Evolutionary conservation across 352 stramenopile genomes (phyloP).

Genomic region (Globisporangium parvum): DNA sequence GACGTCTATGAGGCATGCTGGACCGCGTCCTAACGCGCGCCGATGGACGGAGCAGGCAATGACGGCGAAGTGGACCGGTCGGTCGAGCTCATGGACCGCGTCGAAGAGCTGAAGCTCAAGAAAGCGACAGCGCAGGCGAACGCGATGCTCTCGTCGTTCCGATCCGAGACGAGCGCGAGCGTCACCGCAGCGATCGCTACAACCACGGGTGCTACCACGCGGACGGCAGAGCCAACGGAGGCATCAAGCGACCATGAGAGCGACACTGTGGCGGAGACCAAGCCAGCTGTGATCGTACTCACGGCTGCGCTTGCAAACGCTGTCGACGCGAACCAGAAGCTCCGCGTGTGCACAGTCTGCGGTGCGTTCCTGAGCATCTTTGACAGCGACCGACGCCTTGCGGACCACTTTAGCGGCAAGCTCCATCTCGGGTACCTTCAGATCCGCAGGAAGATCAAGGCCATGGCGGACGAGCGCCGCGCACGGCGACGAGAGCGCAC

Average conservation of each 20-base stretch:
- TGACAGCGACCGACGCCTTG: constrained; percentile 85
- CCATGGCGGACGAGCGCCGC: constrained; percentile 42
- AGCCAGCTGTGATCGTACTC: no score
- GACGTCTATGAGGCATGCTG: background rate
- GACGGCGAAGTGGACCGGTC: constrained; percentile 51
- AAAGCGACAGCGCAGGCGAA: constrained; percentile 33
- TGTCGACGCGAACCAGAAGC: constrained; percentile 64
- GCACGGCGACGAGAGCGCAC: constrained; percentile 17
- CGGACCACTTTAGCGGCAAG: constrained; percentile 90
- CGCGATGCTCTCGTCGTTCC: constrained; percentile 37
- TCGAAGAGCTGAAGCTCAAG: constrained; percentile 61
- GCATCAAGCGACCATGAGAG: background rate
- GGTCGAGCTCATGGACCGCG: constrained; percentile 53
- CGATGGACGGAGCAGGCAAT: constrained; percentile 19
- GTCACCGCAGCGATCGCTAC: background rate
- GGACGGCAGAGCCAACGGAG: background rate
- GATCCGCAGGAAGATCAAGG: constrained; percentile 80
- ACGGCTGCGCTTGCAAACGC: background rate
- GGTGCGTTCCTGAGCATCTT: constrained; percentile 90
- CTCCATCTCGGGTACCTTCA: constrained; percentile 88
- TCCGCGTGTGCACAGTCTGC: constrained; percentile 89
- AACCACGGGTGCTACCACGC: background rate
- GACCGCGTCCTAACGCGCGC: no score
- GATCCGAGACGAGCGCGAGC: constrained; percentile 12
- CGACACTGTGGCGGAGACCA: background rate